Evolutionary conservation across 169 alveolate genomes (phyloP), one percentile per base, ranked within the genome.

Genomic region (Toxoplasma gondii): DNA sequence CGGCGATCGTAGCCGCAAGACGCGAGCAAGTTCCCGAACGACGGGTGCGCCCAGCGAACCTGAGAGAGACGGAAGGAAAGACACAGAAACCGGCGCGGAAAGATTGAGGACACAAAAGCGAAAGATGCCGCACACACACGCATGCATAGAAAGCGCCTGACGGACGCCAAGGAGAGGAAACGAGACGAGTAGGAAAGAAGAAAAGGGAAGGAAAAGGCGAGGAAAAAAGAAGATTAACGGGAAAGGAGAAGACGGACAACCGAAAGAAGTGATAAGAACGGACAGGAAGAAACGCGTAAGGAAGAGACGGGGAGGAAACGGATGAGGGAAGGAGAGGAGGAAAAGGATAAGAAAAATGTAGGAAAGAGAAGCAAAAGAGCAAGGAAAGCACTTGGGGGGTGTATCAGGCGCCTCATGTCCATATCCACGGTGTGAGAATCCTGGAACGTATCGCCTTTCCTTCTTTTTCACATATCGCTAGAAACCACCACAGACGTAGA

Each of bases 31-130:
- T 96, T 96, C 27, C 98, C 99, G 91, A 93, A 98, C 91, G 96
- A 97, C 34, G 99, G 99, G 94, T 98, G 99, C 53, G 99, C 98
- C 99, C 99, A 98, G 58, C 97, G 91, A 38, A 98, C 96, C 94
- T 80, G 84, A 31, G 38, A 0, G 10, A 49, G 58, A 12, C 58
- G 58, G 58, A 4, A 49, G 58, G 58, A 49, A 12, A 49, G 58
- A 49, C 22, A 49, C 58, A 12, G 58, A 12, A 49, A 49, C 58
- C 22, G 58, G n/a, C n/a, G n/a, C n/a, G n/a, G n/a, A n/a, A n/a
- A n/a, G n/a, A n/a, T n/a, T n/a, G n/a, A n/a, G n/a, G n/a, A n/a
- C n/a, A n/a, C n/a, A n/a, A n/a, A n/a, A n/a, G n/a, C n/a, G n/a
- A n/a, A n/a, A n/a, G 67, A 19, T 19, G 67, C 67, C 27, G 19